phyloP scores from a whole-genome alignment of 2,329 filamentous ascomycete species.

The Clonostachys chloroleuca region DNA sequence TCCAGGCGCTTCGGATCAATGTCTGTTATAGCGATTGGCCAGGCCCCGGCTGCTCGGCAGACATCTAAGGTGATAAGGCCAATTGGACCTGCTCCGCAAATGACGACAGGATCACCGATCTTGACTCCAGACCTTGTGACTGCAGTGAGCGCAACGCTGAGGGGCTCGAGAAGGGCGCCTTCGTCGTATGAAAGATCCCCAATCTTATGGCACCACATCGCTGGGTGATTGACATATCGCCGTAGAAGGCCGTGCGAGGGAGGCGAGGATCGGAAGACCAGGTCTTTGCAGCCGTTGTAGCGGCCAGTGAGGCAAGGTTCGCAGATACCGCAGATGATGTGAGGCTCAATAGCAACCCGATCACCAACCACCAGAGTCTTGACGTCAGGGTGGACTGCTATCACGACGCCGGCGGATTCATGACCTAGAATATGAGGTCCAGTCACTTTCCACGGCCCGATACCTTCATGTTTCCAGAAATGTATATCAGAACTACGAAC shows the following conservation, averaged over 20 bases:
- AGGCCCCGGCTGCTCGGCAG: slow-evolving; percentile 56
- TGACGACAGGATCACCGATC: slow-evolving; percentile 48
- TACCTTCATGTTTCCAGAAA: slow-evolving; percentile 62
- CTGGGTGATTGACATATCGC: slow-evolving; percentile 51
- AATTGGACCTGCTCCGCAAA: slow-evolving; percentile 62
- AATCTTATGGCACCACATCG: slow-evolving; percentile 52
- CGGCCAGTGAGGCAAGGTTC: slow-evolving; percentile 51
- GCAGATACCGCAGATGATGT: slow-evolving; percentile 55
- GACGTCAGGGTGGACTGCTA: background rate
- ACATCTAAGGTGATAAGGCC: slow-evolving; percentile 55
- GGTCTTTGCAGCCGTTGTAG: slow-evolving; percentile 58
- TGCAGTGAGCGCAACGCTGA: slow-evolving; percentile 58
- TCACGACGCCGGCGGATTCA: slow-evolving; percentile 57
- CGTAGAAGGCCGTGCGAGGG: slow-evolving; percentile 52
- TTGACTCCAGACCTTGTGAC: slow-evolving; percentile 46
- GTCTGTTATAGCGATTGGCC: slow-evolving; percentile 61
- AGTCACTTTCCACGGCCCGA: slow-evolving; percentile 58
- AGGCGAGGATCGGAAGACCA: slow-evolving; percentile 53
- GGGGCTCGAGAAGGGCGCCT: slow-evolving; percentile 60
- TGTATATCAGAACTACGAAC: slow-evolving; percentile 50
- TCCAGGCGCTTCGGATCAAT: slow-evolving; percentile 31
- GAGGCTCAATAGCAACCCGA: slow-evolving; percentile 59
- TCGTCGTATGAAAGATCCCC: slow-evolving; percentile 51
- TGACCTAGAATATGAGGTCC: slow-evolving; percentile 63
- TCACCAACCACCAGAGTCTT: slow-evolving; percentile 33